A percentile compares a stretch with the other conserved stretches of the same genome.
Conservation (phyloP, 1,139 yeast genomes). For the Lodderomyces pseudojiufengensis region DNA sequence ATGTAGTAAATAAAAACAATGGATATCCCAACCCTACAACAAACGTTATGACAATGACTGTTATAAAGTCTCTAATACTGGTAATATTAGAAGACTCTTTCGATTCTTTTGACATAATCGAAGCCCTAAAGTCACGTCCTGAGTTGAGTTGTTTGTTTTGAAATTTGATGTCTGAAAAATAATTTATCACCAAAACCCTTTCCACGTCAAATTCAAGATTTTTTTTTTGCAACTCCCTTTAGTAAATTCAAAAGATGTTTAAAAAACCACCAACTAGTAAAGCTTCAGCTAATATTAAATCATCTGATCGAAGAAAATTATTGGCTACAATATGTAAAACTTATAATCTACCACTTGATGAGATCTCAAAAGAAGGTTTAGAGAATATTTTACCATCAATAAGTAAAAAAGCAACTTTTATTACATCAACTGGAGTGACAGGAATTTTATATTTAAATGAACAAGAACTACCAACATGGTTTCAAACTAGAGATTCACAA, state of each 20-base stretch:
- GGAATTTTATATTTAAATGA: constrained; percentile 68
- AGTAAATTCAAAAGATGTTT: constrained; percentile 48
- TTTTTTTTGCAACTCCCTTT: background rate
- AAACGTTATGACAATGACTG: constrained; percentile 35
- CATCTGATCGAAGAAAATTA: constrained; percentile 72
- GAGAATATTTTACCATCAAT: constrained; percentile 53
- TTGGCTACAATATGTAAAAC: constrained; percentile 43
- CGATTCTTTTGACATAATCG: background rate
- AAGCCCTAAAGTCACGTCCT: no score
- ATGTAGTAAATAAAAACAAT: constrained; percentile 66
- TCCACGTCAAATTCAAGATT: background rate
- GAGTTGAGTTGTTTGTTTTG: no score
- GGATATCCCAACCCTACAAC: constrained; percentile 60
- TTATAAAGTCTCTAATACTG: constrained; percentile 10
- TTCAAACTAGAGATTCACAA: constrained; percentile 53
- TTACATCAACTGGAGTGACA: constrained; percentile 45
- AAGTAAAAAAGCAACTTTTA: constrained; percentile 65
- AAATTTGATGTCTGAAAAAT: no score
- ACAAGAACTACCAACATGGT: constrained; percentile 68
- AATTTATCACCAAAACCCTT: no score
- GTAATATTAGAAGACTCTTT: constrained; percentile 7
- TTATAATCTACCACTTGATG: constrained; percentile 43
- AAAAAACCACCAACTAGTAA: constrained; percentile 64
- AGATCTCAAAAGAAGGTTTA: constrained; percentile 45
- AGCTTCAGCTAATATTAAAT: constrained; percentile 73